phyloP scores from a whole-genome alignment of 2,329 filamentous ascomycete genomes.

The Xylariomycetidae sp. region DNA sequence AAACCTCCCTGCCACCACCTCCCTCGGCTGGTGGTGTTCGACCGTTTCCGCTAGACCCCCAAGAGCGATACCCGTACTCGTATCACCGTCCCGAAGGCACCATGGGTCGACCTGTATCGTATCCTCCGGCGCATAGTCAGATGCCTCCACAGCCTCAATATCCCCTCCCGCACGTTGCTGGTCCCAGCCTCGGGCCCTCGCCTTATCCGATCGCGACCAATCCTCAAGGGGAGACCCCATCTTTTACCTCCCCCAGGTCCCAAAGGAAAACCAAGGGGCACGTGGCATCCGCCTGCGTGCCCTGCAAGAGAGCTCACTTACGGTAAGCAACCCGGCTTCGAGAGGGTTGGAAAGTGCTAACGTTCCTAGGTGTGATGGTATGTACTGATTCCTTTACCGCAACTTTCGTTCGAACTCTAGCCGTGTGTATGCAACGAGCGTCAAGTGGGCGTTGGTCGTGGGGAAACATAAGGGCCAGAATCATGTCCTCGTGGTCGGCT shows the following conservation, averaged over 20 bases:
- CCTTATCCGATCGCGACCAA: conserved; percentile 25
- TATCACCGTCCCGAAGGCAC: conserved; percentile 34
- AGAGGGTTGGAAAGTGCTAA: too few relatives aligned
- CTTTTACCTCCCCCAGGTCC: conserved; percentile 51
- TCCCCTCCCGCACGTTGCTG: conserved; percentile 27
- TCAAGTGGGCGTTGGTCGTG: too few relatives aligned
- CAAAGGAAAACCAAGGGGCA: conserved; percentile 71
- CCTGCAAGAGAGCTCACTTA: conserved; percentile 79
- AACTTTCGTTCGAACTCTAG: too few relatives aligned
- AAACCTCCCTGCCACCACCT: conserved; percentile 17
- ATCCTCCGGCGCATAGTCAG: conserved; percentile 26
- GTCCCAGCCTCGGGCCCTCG: conserved; percentile 23
- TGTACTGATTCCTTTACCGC: conserved; percentile 35
- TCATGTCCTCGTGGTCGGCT: too few relatives aligned
- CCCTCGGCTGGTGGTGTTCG: conserved; percentile 22
- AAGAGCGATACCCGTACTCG: conserved; percentile 34
- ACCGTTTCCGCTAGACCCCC: conserved; percentile 31
- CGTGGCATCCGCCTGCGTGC: conserved; percentile 78
- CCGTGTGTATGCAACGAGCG: too few relatives aligned
- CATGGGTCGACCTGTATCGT: conserved; percentile 26
- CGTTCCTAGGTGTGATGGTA: conserved; percentile 55
- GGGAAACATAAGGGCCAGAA: too few relatives aligned
- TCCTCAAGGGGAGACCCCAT: conserved; percentile 36
- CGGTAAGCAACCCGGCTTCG: too few relatives aligned
- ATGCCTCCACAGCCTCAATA: conserved; percentile 30